Conservation (phyloP, 305 asterid species). For the Nicotiana rustica region DNA sequence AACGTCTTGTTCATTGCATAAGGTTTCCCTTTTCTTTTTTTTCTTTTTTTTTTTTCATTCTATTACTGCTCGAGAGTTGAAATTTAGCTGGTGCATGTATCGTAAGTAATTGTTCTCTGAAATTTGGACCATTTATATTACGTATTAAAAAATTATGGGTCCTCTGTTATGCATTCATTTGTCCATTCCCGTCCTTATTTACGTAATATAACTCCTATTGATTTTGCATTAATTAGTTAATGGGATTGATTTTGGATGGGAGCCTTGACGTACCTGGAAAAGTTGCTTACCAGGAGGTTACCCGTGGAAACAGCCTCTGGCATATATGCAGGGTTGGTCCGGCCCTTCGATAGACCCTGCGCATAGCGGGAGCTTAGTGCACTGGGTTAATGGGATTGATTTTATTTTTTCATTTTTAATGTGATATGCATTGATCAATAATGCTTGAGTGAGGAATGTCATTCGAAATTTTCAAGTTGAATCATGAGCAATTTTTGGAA, state of each 20-base stretch:
- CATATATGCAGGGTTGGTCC: no score
- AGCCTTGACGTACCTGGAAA: no score
- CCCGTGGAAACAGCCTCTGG: no score
- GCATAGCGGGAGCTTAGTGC: no score
- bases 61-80: not conserved
- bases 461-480: not conserved
- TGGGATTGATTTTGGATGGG: not conserved
- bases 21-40: no score
- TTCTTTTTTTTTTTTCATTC: not conserved
- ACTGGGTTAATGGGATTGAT: no score
- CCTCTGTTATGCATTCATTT: constrained; percentile 10
- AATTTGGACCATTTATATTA: not conserved
- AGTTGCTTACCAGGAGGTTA: no score
- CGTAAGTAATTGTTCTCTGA: not conserved
- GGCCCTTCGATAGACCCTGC: no score
- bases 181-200: not conserved
- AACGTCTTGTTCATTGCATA: not conserved
- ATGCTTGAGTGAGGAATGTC: not conserved
- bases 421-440: no score
- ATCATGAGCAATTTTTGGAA: not conserved
- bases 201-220: not conserved
- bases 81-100: not conserved
- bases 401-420: no score
- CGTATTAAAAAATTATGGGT: not conserved
- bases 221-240: not conserved